A percentile compares a stretch with the other conserved stretches of the same genome.
These are phyloP conservation scores for Fusarium concolor DNA, from an alignment of 2,329 filamentous ascomycete genomes.

Conservation along the genomic window DNA sequence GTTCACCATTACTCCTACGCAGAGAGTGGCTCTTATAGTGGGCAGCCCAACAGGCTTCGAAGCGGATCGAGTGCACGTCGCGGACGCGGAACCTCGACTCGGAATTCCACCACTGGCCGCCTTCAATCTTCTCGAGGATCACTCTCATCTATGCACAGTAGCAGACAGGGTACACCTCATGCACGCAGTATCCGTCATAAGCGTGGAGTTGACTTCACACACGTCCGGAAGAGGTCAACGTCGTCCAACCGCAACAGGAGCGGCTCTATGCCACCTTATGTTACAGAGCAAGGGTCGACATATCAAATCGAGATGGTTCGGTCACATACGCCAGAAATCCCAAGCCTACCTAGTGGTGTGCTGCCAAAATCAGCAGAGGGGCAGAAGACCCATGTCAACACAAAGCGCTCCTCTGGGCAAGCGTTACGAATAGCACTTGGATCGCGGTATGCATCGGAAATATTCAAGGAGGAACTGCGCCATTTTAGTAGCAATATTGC, in stretches of 20 bases:
- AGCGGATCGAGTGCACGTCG: conserved; percentile 52
- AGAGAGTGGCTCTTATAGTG: conserved; percentile 38
- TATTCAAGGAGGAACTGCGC: conserved; percentile 78
- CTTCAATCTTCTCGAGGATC: conserved; percentile 56
- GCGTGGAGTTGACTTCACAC: conserved; percentile 67
- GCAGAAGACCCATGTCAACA: conserved; percentile 1
- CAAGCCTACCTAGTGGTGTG: conserved; percentile 40
- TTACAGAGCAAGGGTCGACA: conserved; percentile 33
- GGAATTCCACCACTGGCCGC: conserved; percentile 46
- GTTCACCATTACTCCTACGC: conserved; percentile 68
- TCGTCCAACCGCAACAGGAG: conserved; percentile 45
- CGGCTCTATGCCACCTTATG: conserved; percentile 33
- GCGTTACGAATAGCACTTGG: conserved; percentile 26
- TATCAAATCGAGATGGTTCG: conserved; percentile 41
- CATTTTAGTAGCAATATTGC: conserved; percentile 88
- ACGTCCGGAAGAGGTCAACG: conserved; percentile 56
- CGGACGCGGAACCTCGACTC: conserved; percentile 46
- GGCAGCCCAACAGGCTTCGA: conserved; percentile 50
- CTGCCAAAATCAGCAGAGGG: conserved; percentile 43
- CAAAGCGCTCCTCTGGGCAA: conserved; percentile 21
- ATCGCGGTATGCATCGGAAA: conserved; percentile 47
- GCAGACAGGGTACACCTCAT: conserved; percentile 56
- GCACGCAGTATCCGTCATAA: conserved; percentile 60
- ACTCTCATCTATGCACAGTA: conserved; percentile 63
- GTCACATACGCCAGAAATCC: conserved; percentile 48